These are phyloP conservation scores for Tripterygium wilfordii DNA, from an alignment of 177 flowering plant genomes.

Conservation along the genomic window DNA sequence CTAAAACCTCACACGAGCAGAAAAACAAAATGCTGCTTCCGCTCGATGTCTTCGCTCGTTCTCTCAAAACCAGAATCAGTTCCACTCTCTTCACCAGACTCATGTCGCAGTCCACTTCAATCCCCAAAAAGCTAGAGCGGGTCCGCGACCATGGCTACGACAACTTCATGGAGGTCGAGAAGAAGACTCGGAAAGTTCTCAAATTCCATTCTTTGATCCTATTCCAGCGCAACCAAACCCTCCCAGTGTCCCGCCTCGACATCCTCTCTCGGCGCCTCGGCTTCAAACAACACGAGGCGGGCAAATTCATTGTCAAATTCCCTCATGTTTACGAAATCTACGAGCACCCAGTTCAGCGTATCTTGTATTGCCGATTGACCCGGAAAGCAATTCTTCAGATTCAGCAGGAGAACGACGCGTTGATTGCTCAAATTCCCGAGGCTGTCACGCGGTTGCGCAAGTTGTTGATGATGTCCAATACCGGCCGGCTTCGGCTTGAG, in stretches of 20 bases:
- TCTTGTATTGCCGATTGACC: conserved; percentile 69
- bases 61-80: neutral
- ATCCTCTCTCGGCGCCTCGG: conserved; percentile 66
- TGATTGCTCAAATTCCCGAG: conserved; percentile 56
- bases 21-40: too few species aligned
- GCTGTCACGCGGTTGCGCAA: conserved; percentile 68
- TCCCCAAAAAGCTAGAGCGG: conserved; percentile 65
- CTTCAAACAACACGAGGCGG: conserved; percentile 68
- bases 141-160: conserved; percentile 86
- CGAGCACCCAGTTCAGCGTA: conserved; percentile 90
- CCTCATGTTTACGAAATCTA: conserved; percentile 87
- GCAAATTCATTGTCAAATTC: conserved; percentile 71
- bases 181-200: conserved; percentile 65
- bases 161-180: conserved; percentile 91
- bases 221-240: conserved; percentile 47
- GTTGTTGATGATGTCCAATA: conserved; percentile 74
- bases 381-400: conserved; percentile 60
- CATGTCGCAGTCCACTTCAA: conserved; percentile 70
- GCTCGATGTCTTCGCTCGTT: too few species aligned
- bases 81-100: conserved; percentile 12
- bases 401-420: conserved; percentile 56
- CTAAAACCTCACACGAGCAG: too few species aligned
- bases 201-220: conserved; percentile 75
- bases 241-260: conserved; percentile 66
- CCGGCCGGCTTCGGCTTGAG: conserved; percentile 20